Evolutionary conservation across 2,329 filamentous ascomycete genomes (phyloP), one percentile per base, ranked within the genome.

Genomic region (Triangularia setosa): DNA sequence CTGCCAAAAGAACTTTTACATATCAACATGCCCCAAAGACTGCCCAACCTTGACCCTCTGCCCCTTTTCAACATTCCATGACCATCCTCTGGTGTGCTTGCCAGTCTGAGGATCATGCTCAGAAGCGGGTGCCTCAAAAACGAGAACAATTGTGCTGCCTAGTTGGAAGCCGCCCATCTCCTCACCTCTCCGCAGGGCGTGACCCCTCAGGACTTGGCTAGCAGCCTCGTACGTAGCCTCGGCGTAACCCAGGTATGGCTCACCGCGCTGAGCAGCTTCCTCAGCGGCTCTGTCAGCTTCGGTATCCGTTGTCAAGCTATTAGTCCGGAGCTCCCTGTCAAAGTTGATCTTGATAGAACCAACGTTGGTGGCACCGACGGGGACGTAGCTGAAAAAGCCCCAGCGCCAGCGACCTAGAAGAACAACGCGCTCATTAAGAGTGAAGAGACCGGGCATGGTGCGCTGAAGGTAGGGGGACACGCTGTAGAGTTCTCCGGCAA

Each of bases 91-190:
- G 64, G 82, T 85, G 61, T 83, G 79, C 60, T 83, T 79, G 1
- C 81, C 82, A 21, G 80, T 81, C 30, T 79, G 80, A 18, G 40
- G 40, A 7, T 77, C 79, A 63, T 81, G 81, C 75, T 85, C 87
- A 1, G 87, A 85, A 62, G 88, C 86, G 0, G 95, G 95, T 12
- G 95, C 95, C 79, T 99, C 96, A 74, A 99, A 99, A 0, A 99
- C 93, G 60, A 99, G 81, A 44, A 99, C 95, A 69, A 99, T 89
- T 1, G 94, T 97, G 75, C 92, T 97, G 21, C 95, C 95, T 3
- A 99, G 83, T 80, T 96, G 92, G 79, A 99, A 99, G 0, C 95
- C 96, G 62, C 95, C 95, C 93, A 99, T 98, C 78, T 99, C 95
- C 74, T 98, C 94, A 35, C 95, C 95, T 54, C 91, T 84, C 68